Evolutionary conservation across 2,329 filamentous ascomycete species (phyloP), one percentile per base, ranked within the genome.

Genomic region (Aureobasidium sp.): DNA sequence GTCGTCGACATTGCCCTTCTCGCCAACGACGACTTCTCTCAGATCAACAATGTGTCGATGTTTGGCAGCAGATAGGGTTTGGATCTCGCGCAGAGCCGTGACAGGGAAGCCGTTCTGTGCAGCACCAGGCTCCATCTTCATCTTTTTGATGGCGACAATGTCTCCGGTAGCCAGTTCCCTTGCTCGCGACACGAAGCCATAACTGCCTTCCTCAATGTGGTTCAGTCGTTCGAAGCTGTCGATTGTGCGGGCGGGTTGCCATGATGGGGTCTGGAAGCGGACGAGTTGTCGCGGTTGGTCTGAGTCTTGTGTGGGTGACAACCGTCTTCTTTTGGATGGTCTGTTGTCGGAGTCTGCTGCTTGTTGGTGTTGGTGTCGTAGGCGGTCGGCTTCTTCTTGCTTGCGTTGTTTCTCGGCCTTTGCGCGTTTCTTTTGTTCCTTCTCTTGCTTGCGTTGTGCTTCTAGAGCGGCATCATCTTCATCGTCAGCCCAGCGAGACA

Each of bases 161-260:
- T 87, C 83, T 35, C 89, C 88, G 0, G 89, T 93, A 4, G 79
- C 76, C 33, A 81, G 78, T 67, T 95, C 87, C 63, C 81, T 86
- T 13, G 91, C 94, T 61, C 94, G 82, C 59, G 92, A 92, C 4
- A 99, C 94, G 83, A 87, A 93, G 47, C 94, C 94, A 74, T 99
- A 99, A 9, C 91, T 91, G 37, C 94, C 94, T 77, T 99, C 94
- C 74, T 97, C 94, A 68, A 99, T 99, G 71, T 94, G 89, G 73
- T 99, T 99, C 61, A 99, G 79, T 66, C 89, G 88, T 69, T 96
- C 89, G 75, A 92, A 99, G 69, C 90, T 87, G 69, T 93, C 88
- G 27, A 95, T 87, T 70, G 89, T 89, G 62, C 88, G 81, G 69
- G 87, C 88, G 3, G 83, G 79, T 61, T 83, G 81, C 84, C 91